Evolutionary conservation across 2,329 filamentous ascomycete species (phyloP).

Genomic region (Camillea tinctor): DNA sequence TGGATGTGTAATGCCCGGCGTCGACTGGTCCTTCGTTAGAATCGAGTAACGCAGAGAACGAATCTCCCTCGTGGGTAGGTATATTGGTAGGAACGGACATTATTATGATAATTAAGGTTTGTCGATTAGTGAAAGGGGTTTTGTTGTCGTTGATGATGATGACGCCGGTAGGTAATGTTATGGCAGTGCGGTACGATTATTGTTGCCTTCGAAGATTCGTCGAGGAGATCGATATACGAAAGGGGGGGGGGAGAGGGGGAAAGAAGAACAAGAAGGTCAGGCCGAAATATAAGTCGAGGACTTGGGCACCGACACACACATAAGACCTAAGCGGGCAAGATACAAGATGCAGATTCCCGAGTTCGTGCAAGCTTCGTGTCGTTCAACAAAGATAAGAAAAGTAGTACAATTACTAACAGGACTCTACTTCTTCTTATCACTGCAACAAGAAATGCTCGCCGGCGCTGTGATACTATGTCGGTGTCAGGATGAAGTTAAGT

Average conservation of each 20-base stretch:
- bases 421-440: neutral
- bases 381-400: neutral
- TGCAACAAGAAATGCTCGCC: neutral
- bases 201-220: neutral
- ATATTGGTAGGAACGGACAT: neutral
- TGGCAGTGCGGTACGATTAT: too few relatives aligned
- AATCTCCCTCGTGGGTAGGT: neutral
- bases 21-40: neutral
- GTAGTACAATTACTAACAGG: neutral
- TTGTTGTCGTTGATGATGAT: neutral
- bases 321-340: neutral
- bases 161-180: neutral
- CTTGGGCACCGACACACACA: neutral
- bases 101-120: neutral
- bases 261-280: neutral
- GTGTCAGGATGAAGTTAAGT: neutral
- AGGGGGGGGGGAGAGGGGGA: neutral
- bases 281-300: neutral
- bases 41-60: slow-evolving; percentile 6
- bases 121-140: neutral
- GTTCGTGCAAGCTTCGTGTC: neutral
- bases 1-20: slow-evolving; percentile 2
- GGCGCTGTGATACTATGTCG: neutral
- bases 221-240: neutral
- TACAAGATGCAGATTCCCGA: neutral